Percentiles rank a stretch among this genome's conserved stretches.
phyloP scores from a whole-genome alignment of 2,329 filamentous ascomycete genomes.

The Raffaelea deltoideospora region DNA sequence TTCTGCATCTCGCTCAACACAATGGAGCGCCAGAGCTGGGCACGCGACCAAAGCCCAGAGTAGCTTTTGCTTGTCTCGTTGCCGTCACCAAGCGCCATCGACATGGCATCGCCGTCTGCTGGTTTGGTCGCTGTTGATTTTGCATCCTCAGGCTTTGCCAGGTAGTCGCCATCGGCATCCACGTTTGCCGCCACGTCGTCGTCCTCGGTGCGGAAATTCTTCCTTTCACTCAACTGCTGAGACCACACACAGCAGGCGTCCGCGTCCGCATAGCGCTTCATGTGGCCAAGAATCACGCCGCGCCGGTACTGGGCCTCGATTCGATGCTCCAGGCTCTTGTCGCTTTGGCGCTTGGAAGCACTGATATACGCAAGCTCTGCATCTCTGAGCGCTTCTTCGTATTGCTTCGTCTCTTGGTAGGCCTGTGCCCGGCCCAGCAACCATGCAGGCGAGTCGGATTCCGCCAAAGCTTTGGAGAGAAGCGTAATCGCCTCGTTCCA shows the following conservation, averaged over 20 bases:
- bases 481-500: slow-evolving; percentile 53
- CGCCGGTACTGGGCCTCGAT: slow-evolving; percentile 70
- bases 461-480: slow-evolving; percentile 52
- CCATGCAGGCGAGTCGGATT: slow-evolving; percentile 57
- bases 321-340: slow-evolving; percentile 47
- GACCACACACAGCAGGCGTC: slow-evolving; percentile 52
- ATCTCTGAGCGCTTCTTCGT: slow-evolving; percentile 52
- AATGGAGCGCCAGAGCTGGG: slow-evolving; percentile 30
- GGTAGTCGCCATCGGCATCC: slow-evolving; percentile 33
- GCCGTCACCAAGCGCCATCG: background rate
- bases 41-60: slow-evolving; percentile 21
- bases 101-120: slow-evolving; percentile 7
- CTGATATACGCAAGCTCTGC: slow-evolving; percentile 49
- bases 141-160: slow-evolving; percentile 19
- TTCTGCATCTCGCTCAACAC: slow-evolving; percentile 28
- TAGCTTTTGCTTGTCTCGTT: background rate
- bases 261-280: slow-evolving; percentile 61
- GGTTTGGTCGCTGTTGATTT: slow-evolving; percentile 9
- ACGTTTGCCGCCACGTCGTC: slow-evolving; percentile 22
- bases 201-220: slow-evolving; percentile 18
- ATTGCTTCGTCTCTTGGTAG: slow-evolving; percentile 48
- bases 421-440: slow-evolving; percentile 71
- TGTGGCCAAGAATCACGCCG: slow-evolving; percentile 55
- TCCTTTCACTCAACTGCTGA: slow-evolving; percentile 24
- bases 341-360: slow-evolving; percentile 50